Evolutionary conservation across 78 protist genomes (phyloP).

Genomic region (slime mould (Dictyostelium discoideum)): dicty_2.7 NC_007088.5:923001-923500

Average conservation of each 20-base stretch:
- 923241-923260: not conserved
- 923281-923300: not conserved
- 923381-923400: not conserved
- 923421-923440: not conserved
- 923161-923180: not conserved
- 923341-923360: not conserved
- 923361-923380: not conserved
- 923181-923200: not conserved
- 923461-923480: not conserved
- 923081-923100: not conserved
- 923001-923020: not conserved
- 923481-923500: not conserved
- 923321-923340: not conserved
- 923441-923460: not conserved
- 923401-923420: not conserved
- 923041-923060: not conserved
- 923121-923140: not conserved
- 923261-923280: slow-evolving; percentile 11
- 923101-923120: not conserved
- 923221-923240: not conserved
- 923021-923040: not conserved
- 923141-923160: not conserved
- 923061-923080: not conserved
- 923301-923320: not conserved
- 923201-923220: slow-evolving; percentile 10